These are phyloP conservation scores for Dothistroma septosporum DNA, from an alignment of 2,329 filamentous ascomycete genomes.

Conservation along the genomic window DNA sequence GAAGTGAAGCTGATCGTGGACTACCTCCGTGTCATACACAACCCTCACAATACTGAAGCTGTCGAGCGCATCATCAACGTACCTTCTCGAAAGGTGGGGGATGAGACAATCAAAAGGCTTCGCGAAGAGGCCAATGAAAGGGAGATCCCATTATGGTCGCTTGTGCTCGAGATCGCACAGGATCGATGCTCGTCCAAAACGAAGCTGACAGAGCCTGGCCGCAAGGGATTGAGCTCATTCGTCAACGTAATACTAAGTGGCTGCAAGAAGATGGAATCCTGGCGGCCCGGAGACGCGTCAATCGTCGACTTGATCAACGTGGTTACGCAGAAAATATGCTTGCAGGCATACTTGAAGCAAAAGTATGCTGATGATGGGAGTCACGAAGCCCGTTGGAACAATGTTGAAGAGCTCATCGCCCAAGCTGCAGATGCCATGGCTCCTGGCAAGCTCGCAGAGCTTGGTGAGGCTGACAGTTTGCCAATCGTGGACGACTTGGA, in stretches of 20 bases:
- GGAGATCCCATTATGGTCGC: conserved; percentile 68
- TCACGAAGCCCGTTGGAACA: conserved; percentile 76
- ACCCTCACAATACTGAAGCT: conserved; percentile 83
- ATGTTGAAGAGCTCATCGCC: conserved; percentile 80
- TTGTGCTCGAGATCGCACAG: conserved; percentile 59
- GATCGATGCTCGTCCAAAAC: conserved; percentile 50
- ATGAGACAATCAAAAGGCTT: conserved; percentile 68
- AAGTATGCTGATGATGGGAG: conserved; percentile 62
- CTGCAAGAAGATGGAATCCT: conserved; percentile 51
- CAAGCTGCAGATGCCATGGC: conserved; percentile 68
- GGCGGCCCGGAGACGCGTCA: conserved; percentile 35
- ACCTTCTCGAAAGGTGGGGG: conserved; percentile 75
- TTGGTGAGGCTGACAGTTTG: conserved; percentile 49
- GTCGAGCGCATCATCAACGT: conserved; percentile 79
- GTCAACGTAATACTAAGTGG: conserved; percentile 57
- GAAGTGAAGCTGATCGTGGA: conserved; percentile 86
- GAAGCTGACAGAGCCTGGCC: conserved; percentile 53
- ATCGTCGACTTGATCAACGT: conserved; percentile 52
- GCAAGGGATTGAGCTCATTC: conserved; percentile 56
- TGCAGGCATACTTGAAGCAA: conserved; percentile 68
- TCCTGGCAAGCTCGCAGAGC: conserved; percentile 22
- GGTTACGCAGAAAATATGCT: conserved; percentile 62
- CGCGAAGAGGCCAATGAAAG: conserved; percentile 70
- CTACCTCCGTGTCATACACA: conserved; percentile 79
- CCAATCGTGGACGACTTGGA: conserved; percentile 64